Percentiles rank a stretch among this genome's conserved stretches.
These are phyloP conservation scores for Rhodomyrtus tomentosa DNA, from an alignment of 345 rosid species.

Conservation along the genomic window DNA sequence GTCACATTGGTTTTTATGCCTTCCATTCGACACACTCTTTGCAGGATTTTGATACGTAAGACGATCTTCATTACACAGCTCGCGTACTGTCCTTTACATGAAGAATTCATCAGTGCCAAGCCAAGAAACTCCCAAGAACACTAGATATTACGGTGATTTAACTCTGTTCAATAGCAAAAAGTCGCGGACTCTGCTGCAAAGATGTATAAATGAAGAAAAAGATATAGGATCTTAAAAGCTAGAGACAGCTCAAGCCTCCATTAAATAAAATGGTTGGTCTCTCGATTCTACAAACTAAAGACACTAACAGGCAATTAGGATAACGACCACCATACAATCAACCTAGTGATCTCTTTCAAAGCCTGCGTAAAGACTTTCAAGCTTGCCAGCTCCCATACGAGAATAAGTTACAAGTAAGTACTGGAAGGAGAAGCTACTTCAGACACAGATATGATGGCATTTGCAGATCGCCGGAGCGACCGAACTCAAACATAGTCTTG, in stretches of 20 bases:
- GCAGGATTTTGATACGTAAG: neutral
- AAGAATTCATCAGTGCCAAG: neutral
- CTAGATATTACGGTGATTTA: neutral
- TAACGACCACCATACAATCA: neutral
- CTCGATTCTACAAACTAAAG: neutral
- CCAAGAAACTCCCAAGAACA: conserved; percentile 2
- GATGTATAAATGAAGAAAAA: neutral
- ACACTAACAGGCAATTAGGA: neutral
- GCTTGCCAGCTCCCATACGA: neutral
- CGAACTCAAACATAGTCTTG: neutral
- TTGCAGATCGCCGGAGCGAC: neutral
- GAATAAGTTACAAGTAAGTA: neutral
- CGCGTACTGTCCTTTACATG: neutral
- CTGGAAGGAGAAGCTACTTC: neutral
- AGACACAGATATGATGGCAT: neutral
- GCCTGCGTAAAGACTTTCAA: neutral
- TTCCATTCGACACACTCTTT: neutral
- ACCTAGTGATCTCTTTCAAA: neutral
- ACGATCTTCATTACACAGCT: neutral
- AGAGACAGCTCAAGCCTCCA: neutral
- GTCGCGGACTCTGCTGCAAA: neutral
- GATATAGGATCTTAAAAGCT: neutral
- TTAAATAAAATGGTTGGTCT: neutral
- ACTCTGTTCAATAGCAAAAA: neutral
- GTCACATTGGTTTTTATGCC: neutral